These are phyloP conservation scores for Monilinia fructicola DNA, from an alignment of 2,329 filamentous ascomycete genomes.

Conservation along the genomic window DNA sequence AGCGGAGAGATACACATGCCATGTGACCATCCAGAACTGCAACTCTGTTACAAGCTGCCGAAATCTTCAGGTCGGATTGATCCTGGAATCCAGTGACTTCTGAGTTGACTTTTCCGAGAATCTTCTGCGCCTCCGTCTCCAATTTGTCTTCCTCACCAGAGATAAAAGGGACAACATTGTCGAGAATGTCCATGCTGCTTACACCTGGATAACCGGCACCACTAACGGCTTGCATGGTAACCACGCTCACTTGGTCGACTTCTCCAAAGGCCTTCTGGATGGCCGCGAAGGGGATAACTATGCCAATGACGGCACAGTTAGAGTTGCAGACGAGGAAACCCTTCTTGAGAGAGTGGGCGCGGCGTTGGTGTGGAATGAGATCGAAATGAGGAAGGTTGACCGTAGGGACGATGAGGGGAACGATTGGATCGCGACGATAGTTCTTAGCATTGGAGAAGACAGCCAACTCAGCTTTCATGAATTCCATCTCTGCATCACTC, in stretches of 20 bases:
- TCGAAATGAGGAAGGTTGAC: conserved; percentile 88
- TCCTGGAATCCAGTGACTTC: conserved; percentile 74
- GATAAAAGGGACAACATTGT: conserved; percentile 95
- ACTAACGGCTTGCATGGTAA: conserved; percentile 93
- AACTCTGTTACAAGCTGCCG: conserved; percentile 88
- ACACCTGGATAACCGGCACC: conserved; percentile 91
- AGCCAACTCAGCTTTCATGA: conserved; percentile 81
- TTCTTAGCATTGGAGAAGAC: conserved; percentile 99
- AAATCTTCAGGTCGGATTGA: conserved; percentile 72
- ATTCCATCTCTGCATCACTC: conserved; percentile 72
- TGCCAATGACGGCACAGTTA: conserved; percentile 94
- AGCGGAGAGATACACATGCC: conserved; percentile 86
- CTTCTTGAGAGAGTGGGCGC: conserved; percentile 68
- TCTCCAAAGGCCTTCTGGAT: conserved; percentile 83
- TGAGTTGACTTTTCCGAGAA: conserved; percentile 72
- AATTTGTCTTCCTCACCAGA: conserved; percentile 94
- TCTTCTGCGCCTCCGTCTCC: conserved; percentile 92
- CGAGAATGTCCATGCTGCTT: conserved; percentile 90
- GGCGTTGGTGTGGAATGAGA: conserved; percentile 84
- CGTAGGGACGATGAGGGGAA: conserved; percentile 91
- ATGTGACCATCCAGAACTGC: conserved; percentile 95
- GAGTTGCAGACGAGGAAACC: conserved; percentile 97
- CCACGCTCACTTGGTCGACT: conserved; percentile 72
- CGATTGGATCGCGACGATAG: conserved; percentile 84
- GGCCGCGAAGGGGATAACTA: conserved; percentile 92